Base-by-base conservation (phyloP, 2,329 filamentous ascomycete species). In the Epichloe scottii region DNA sequence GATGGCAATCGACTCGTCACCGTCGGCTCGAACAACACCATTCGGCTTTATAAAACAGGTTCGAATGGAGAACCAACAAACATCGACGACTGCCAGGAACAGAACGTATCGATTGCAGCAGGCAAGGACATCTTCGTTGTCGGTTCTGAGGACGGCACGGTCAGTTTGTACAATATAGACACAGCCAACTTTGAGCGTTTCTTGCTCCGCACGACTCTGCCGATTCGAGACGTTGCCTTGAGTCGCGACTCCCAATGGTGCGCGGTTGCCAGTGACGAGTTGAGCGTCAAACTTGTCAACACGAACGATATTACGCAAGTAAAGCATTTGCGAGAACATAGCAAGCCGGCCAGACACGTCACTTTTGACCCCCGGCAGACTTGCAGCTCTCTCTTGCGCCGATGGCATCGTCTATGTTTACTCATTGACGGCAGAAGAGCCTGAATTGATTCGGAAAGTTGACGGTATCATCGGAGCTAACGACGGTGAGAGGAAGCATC, bases 221-320 rank as follows among this genome's bases (percentile, higher is more conserved):
- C 93, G 0, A 81, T 96, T 34, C 81, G 93, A 61, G 89, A 96
- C 65, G 74, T 98, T 49, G 83, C 87, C 4, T 72, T 98, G 14
- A 90, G 89, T 2, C 78, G 81, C 2, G 87, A 97, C 63, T 78
- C 80, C 0, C 79, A 87, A 60, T 97, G 89, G 90, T 87, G 85
- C 57, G 93, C 93, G 33, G 89, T 97, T 26, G 89, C 90, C n/a
- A 96, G 90, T 74, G 94, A 97, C 66, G 93, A 98, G 66, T 74
- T 95, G 53, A 86, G 84, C 1, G 88, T 97, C 58, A 95, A 95
- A 66, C 72, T 98, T 21, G 88, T 98, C 55, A 86, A 85, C 60
- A 85, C 85, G 34, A 75, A 82, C 45, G 87, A 97, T 63, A 90
- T 85, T 66, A 82, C 76, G 21, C 77, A 81, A 57, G 78, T 95